Base-by-base conservation (phyloP, 768 basidiomycete species). In the Suillus spraguei region DNA sequence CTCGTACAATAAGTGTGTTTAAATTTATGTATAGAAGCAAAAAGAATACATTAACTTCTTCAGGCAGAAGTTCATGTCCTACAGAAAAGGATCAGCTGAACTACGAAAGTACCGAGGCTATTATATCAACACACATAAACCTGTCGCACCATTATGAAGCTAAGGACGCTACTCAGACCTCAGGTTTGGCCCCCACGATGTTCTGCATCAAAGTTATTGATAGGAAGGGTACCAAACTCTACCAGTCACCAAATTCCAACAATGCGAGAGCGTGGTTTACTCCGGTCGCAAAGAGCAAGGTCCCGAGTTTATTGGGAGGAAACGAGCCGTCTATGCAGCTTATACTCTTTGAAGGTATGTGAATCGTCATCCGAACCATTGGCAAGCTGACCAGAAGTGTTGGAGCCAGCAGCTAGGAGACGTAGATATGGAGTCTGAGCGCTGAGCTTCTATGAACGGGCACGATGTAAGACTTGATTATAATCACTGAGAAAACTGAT, bases 191-290 rank as follows among this genome's bases (percentile, higher is more conserved):
- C 39, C 62, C 17, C n/a, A 28, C 22, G 20, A 28, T 28, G 28
- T 50, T n/a, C 33, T 60, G 36, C 38, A 60, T 24, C 17, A 64
- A 64, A 94, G 92, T 87, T 91, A 52, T 78, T 94, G 59, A 91
- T 94, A 60, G 92, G 92, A 66, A 88, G 85, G 75, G 91, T 91
- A 71, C 59, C 79, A 68, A 49, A n/a, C 24, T 58, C 54, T 58
- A 32, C 46, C 28, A 28, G n/a, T 66, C 63, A 9, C 59, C 35
- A 63, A 79, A 77, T n/a, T 74, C 69, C 16, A 92, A 72, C 14
- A 97, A 81, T 8, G 87, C 71, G 0, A 97, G 73, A 0, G 94
- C 89, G 70, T 97, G 95, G 65, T 92, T 94, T 3, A 92, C 89
- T 1, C 95, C 91, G 54, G 83, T 83, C 1, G 83, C 84, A 66